Percentiles rank a stretch among this genome's conserved stretches.
These are phyloP conservation scores for Phytophthora niederhauseri DNA, from an alignment of 352 stramenopile genomes.

Conservation along the genomic window DNA sequence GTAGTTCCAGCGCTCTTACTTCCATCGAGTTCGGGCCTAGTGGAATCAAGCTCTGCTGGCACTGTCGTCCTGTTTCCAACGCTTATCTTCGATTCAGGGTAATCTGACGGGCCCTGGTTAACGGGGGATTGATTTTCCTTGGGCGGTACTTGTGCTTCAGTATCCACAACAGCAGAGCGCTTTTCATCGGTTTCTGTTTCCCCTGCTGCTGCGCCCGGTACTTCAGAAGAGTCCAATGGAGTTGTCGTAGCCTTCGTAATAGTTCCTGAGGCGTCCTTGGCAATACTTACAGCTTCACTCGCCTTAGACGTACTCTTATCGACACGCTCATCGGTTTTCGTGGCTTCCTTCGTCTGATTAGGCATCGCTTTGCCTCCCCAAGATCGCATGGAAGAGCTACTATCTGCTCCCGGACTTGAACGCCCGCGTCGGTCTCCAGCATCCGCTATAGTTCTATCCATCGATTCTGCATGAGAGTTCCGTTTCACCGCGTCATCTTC, in stretches of 20 bases:
- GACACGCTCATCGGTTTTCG: conserved; percentile 3
- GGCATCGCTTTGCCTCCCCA: neutral
- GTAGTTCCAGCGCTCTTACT: neutral
- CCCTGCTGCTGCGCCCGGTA: neutral
- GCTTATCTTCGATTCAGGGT: neutral
- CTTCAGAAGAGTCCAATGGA: conserved; percentile 4
- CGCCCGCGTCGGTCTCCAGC: neutral
- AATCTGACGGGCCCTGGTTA: neutral
- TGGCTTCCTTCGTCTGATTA: neutral
- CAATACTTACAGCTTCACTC: neutral
- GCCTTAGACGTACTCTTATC: neutral
- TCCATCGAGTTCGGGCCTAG: neutral
- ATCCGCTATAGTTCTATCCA: neutral
- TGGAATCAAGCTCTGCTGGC: neutral
- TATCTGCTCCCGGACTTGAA: neutral
- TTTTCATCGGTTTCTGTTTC: neutral
- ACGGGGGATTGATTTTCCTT: conserved; percentile 5
- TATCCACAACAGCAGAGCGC: neutral
- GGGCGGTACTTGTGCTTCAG: neutral
- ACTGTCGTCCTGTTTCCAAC: neutral
- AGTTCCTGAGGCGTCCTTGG: neutral
- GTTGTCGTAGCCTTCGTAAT: neutral
- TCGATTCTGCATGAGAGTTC: conserved; percentile 4
- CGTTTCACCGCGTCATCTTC: conserved; percentile 7
- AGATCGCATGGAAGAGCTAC: conserved; percentile 4